Base-by-base conservation (phyloP, 2,329 filamentous ascomycete genomes). In the Cladobotryum mycophilum region DNA sequence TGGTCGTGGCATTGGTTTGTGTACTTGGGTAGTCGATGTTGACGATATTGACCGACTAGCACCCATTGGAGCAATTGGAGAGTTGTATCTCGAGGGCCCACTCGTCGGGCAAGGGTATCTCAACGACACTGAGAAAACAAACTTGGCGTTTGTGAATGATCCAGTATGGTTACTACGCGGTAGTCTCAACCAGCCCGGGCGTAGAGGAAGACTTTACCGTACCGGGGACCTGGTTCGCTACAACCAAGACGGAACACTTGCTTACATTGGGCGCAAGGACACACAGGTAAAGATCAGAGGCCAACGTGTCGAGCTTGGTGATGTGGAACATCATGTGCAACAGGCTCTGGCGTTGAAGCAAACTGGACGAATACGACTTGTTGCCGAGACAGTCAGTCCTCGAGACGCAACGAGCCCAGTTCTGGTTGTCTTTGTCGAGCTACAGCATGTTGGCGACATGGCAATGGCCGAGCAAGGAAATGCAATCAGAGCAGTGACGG, bases 261-360 rank as follows among this genome's bases (percentile, higher is more conserved):
- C 67, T 0, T 75, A 71, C 46, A 59, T 76, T 41, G 77, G 76
- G 37, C 68, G 79, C 18, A 78, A 77, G 54, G 78, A 82, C 55
- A 70, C 70, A 0, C 78, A 81, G 58, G 70, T 81, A 44, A 82
- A 82, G 59, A 61, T 82, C 11, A 69, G 73, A 22, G 82, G 81
- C 22, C 80, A 73, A 52, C 62, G 77, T 48, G 67, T 79, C 45
- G 81, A 76, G 64, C 66, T 76, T 8, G 56, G 48, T 9, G 58
- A 59, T 35, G 53, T 60, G n/a, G 57, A 61, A 34, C 47, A 53
- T 17, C 40, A 51, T 17, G 33, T 54, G 12, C 48, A 36, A 14
- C 46, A 42, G 17, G 41, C 36, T 36, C 20, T 53, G n/a, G 6
- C 9, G 9, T 13, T n/a, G 40, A 11, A 11, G 8, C 25, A 30